A percentile compares a stretch with the other conserved stretches of the same genome.
phyloP scores from a whole-genome alignment of 2,329 filamentous ascomycete species.

The Orbilia blumenaviensis region DNA sequence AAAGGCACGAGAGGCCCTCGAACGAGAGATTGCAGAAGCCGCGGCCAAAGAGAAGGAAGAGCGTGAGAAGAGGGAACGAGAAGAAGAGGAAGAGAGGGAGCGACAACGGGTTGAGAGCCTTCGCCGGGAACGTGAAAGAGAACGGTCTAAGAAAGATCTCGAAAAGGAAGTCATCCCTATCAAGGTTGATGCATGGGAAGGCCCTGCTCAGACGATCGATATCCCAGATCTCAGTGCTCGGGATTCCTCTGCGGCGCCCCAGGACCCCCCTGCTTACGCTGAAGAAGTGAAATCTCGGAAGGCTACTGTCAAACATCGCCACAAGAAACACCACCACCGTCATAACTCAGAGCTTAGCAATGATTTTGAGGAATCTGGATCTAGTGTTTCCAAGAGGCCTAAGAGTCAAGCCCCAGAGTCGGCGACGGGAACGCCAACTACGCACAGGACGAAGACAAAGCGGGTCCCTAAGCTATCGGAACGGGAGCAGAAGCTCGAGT shows the following conservation, averaged over 20 bases:
- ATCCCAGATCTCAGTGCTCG: slow-evolving; percentile 61
- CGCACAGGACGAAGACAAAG: slow-evolving; percentile 39
- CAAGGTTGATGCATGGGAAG: slow-evolving; percentile 56
- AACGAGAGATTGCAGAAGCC: slow-evolving; percentile 50
- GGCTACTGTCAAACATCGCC: slow-evolving; percentile 58
- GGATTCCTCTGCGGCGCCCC: slow-evolving; percentile 53
- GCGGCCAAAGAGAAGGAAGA: slow-evolving; percentile 60
- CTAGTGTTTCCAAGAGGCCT: slow-evolving; percentile 35
- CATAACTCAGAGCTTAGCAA: slow-evolving; percentile 52
- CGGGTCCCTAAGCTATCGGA: slow-evolving; percentile 20
- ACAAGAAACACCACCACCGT: slow-evolving; percentile 54
- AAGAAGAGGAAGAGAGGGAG: slow-evolving; percentile 60
- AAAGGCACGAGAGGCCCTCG: slow-evolving; percentile 56
- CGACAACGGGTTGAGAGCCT: slow-evolving; percentile 56
- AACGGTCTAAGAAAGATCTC: slow-evolving; percentile 58
- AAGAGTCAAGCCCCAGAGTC: slow-evolving; percentile 42
- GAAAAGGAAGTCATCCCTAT: slow-evolving; percentile 59
- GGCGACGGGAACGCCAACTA: slow-evolving; percentile 11
- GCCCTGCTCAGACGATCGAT: slow-evolving; percentile 47
- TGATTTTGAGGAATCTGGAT: slow-evolving; percentile 36
- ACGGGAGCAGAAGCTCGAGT: slow-evolving; percentile 27
- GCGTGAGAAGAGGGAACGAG: slow-evolving; percentile 62
- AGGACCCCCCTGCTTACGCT: slow-evolving; percentile 55
- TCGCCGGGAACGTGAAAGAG: slow-evolving; percentile 56
- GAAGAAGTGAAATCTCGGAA: slow-evolving; percentile 53